Base-by-base conservation (phyloP, 139 green algal genomes). In the Chlorella sp. region DNA sequence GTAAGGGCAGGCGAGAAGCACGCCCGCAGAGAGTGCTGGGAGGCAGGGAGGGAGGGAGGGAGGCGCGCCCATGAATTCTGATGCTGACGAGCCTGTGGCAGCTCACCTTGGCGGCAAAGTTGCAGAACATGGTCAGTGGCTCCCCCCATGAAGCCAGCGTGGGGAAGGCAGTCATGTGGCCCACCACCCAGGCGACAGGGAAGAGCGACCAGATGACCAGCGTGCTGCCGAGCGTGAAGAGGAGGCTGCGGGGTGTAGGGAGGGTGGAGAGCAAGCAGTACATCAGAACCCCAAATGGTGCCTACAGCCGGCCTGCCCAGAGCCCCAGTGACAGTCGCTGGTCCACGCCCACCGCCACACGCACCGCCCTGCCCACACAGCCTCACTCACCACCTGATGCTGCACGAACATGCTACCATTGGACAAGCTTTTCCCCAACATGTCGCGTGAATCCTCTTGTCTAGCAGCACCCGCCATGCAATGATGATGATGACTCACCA, bases 31-130 rank as follows among this genome's bases (percentile, higher is more conserved):
- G 17, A 55, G 17, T 55, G 42, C 42, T 55, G 17, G 10, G 17
- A 17, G 42, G 10, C 42, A 55, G 42, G n/a, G n/a, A n/a, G n/a
- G n/a, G n/a, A n/a, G n/a, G n/a, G n/a, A n/a, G n/a, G n/a, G n/a
- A n/a, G n/a, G n/a, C n/a, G n/a, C n/a, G n/a, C n/a, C n/a, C n/a
- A n/a, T n/a, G n/a, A n/a, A n/a, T n/a, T n/a, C n/a, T n/a, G n/a
- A n/a, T n/a, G n/a, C n/a, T n/a, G n/a, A n/a, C n/a, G n/a, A n/a
- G n/a, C n/a, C n/a, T n/a, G n/a, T n/a, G n/a, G n/a, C 32, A 70
- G 6, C 50, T 34, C 31, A 80, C 74, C 74, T 80, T 80, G 35
- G 74, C 74, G 5, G 59, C 60, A 60, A 80, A 80, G 67, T 80
- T 80, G 55, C 24, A 51, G 60, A 74, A 74, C 33, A 80, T 59